phyloP scores from a whole-genome alignment of 2,329 filamentous ascomycete species.

The Arthrobotrys megalospora region DNA sequence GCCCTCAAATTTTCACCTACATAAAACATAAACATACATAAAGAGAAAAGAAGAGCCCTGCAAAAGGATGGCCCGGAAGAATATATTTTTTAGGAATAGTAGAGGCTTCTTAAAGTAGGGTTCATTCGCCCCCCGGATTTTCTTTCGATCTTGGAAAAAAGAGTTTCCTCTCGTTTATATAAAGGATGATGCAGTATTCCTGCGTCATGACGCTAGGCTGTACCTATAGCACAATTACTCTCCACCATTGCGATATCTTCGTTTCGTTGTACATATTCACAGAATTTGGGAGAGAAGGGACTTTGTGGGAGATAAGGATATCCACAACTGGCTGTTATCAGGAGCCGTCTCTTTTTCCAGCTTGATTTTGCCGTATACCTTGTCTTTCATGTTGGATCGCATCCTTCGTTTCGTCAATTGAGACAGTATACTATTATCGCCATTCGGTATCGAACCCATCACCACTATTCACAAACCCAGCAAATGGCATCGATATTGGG shows the following conservation, averaged over 20 bases:
- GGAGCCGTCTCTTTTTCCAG: neutral
- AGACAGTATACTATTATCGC: neutral
- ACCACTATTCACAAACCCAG: neutral
- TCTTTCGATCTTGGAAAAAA: slow-evolving; percentile 1
- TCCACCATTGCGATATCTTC: slow-evolving; percentile 51
- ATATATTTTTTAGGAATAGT: slow-evolving; percentile 21
- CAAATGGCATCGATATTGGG: slow-evolving; percentile 50
- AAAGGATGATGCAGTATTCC: slow-evolving; percentile 27
- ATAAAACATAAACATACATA: slow-evolving; percentile 6
- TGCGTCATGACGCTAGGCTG: slow-evolving; percentile 50
- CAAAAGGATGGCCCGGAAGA: neutral
- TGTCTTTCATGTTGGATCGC: neutral
- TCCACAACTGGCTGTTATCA: slow-evolving; percentile 10
- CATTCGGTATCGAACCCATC: slow-evolving; percentile 11
- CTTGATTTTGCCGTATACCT: neutral
- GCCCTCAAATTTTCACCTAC: slow-evolving; percentile 26
- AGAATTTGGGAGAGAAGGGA: slow-evolving; percentile 15
- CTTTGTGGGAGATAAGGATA: slow-evolving; percentile 14
- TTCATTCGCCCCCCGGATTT: slow-evolving; percentile 22
- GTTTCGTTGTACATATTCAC: slow-evolving; percentile 36
- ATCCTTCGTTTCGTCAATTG: neutral
- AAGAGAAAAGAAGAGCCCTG: neutral
- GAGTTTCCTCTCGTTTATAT: slow-evolving; percentile 17
- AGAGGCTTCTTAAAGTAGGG: slow-evolving; percentile 26
- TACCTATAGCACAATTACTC: slow-evolving; percentile 47